phyloP scores from a whole-genome alignment of 306 rosid genomes.

The Hippophae rhamnoides region DNA sequence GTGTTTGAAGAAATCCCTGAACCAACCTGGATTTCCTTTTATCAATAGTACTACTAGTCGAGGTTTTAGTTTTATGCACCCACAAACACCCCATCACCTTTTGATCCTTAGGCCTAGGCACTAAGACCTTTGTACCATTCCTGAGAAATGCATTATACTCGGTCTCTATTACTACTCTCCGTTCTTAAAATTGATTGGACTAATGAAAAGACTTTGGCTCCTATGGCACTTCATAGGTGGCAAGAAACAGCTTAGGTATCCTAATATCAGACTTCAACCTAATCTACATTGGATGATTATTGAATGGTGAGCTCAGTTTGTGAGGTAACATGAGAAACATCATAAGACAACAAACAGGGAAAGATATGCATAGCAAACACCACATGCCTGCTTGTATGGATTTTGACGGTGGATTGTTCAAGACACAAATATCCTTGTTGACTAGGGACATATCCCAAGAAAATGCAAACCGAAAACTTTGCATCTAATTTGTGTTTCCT shows the following conservation, averaged over 20 bases:
- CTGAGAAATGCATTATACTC: neutral
- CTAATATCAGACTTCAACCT: no score
- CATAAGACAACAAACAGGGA: no score
- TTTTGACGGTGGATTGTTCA: fast-evolving
- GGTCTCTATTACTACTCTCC: neutral
- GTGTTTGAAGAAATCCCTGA: neutral
- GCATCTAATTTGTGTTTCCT: neutral
- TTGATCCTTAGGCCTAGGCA: neutral
- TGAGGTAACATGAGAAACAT: no score
- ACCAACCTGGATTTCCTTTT: neutral
- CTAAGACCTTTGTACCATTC: neutral
- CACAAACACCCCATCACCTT: neutral
- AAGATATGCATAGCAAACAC: neutral
- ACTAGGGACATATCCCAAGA: neutral
- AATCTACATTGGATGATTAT: no score
- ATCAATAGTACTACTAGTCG: neutral
- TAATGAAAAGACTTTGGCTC: neutral
- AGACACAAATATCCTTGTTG: neutral
- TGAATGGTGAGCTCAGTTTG: no score
- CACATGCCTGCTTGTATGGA: neutral
- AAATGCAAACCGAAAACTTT: neutral
- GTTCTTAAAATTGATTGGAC: no score
- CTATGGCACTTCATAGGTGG: no score
- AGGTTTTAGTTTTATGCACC: neutral
- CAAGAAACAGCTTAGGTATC: no score